These are phyloP conservation scores for Mycena amicta DNA, from an alignment of 768 basidiomycete genomes.

Conservation along the genomic window DNA sequence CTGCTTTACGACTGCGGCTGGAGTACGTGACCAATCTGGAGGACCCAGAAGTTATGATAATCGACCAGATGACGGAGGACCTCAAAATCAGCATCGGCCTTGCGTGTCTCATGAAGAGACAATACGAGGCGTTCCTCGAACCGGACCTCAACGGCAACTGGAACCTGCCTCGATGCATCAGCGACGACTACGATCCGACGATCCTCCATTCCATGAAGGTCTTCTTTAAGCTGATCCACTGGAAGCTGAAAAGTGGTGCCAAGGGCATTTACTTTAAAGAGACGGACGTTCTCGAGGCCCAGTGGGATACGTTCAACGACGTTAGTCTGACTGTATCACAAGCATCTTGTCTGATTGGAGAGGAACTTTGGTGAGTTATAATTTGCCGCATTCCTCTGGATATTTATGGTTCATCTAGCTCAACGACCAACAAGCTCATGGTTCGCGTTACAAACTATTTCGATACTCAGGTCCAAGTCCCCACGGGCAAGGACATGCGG, in stretches of 20 bases:
- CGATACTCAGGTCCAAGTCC: slow-evolving; percentile 87
- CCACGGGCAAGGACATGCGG: slow-evolving; percentile 46
- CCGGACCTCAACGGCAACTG: slow-evolving; percentile 88
- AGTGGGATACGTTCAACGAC: slow-evolving; percentile 94
- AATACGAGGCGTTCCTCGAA: slow-evolving; percentile 88
- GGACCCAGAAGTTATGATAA: slow-evolving; percentile 86
- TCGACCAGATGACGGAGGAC: slow-evolving; percentile 93
- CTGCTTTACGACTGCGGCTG: slow-evolving; percentile 84
- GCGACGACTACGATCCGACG: slow-evolving; percentile 86
- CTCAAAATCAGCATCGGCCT: slow-evolving; percentile 88
- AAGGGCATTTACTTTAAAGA: slow-evolving; percentile 97
- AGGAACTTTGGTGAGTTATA: slow-evolving; percentile 83
- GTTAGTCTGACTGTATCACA: slow-evolving; percentile 86
- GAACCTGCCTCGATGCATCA: slow-evolving; percentile 87
- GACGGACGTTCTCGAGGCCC: slow-evolving; percentile 95
- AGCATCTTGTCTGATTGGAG: slow-evolving; percentile 89
- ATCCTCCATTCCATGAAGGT: slow-evolving; percentile 84
- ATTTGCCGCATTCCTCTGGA: not conserved
- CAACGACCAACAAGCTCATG: slow-evolving; percentile 90
- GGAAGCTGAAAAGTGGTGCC: slow-evolving; percentile 91
- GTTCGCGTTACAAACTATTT: slow-evolving; percentile 93
- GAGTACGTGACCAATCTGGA: slow-evolving; percentile 86
- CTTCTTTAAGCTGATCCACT: slow-evolving; percentile 93
- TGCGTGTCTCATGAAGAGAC: slow-evolving; percentile 92
- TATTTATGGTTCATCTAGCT: no score